Base-by-base conservation (phyloP, 202 grass and related monocot genomes). In the Schoenoplectus tabernaemontani region DNA sequence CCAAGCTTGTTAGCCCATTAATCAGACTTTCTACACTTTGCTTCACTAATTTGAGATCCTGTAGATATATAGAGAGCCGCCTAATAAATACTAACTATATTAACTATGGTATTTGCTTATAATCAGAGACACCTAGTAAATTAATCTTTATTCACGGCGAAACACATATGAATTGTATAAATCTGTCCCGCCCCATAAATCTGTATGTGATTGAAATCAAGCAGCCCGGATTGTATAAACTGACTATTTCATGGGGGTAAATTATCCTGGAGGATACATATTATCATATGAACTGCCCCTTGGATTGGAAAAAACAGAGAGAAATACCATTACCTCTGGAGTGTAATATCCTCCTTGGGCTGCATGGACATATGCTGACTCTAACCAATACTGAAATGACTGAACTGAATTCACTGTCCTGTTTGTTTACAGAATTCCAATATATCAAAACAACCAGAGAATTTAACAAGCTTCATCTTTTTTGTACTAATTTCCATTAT, bases 301-400 rank as follows among this genome's bases (percentile, higher is more conserved):
- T 90, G 89, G 62, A 92, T 4, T 73, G 4, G 89, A 89, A 82
- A 93, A 93, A 41, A 89, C 87, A 81, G 95, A 91, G 30, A 94
- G 64, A 85, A 93, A 85, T 91, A 5, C 13, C 50, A 54, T 5
- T 54, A 56, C 51, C 51, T 56, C 4, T 4, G 15, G 0, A 13
- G 48, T 56, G 51, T 54, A 51, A 16, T 7, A 0, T 53, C 51
- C 51, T n/a, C 17, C 16, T 16, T 92, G 92, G 71, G 95, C 89
- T 13, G 95, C 90, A 77, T 90, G 89, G n/a, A 61, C 36, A 81
- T 89, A 92, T 77, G 95, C 79, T 36, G 91, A 87, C 86, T 44
- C 85, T 41, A 98, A 44, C 91, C 95, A 98, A 64, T 88, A 57
- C 63, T 7, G 11, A 36, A 95, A 71, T 26, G 91, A 94, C 22